These are phyloP conservation scores for Leccinum boreale DNA, from an alignment of 768 basidiomycete genomes.

Conservation along the genomic window DNA sequence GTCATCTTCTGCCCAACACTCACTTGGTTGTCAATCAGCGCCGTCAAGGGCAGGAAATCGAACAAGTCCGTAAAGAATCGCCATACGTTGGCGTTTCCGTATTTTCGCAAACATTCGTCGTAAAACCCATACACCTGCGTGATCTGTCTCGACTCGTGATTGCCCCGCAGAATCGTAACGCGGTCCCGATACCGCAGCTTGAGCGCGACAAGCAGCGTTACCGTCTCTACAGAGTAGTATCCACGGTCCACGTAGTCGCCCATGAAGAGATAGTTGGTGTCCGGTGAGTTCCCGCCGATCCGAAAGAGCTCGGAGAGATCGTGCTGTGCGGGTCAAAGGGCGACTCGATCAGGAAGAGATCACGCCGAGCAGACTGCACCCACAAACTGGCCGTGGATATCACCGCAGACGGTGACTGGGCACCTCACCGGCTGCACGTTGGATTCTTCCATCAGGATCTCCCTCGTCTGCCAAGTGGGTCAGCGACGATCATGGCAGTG, in stretches of 20 bases:
- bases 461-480: conserved; percentile 68
- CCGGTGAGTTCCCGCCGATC: conserved; percentile 97
- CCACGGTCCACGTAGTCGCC: conserved; percentile 99
- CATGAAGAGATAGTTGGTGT: conserved; percentile 99
- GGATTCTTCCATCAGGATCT: conserved; percentile 98
- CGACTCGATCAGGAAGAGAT: conserved; percentile 24
- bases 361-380: conserved; percentile 39
- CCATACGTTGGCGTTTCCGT: conserved; percentile 99
- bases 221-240: conserved; percentile 99
- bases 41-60: conserved; percentile 95
- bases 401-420: conserved; percentile 98
- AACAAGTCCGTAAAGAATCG: conserved; percentile 98
- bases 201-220: conserved; percentile 93
- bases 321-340: conserved; percentile 58
- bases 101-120: conserved; percentile 99
- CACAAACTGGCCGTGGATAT: conserved; percentile 99
- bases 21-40: conserved; percentile 98
- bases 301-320: conserved; percentile 98
- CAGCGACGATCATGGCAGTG: conserved; percentile 12
- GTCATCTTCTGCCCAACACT: conserved; percentile 34
- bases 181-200: conserved; percentile 98
- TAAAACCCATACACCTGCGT: conserved; percentile 99
- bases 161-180: conserved; percentile 95
- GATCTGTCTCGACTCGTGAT: conserved; percentile 99
- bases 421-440: conserved; percentile 98